Evolutionary conservation across 176 grass and related monocot species (phyloP), one percentile per base, ranked within the genome.

Genomic region (Oryza coarctata): DNA sequence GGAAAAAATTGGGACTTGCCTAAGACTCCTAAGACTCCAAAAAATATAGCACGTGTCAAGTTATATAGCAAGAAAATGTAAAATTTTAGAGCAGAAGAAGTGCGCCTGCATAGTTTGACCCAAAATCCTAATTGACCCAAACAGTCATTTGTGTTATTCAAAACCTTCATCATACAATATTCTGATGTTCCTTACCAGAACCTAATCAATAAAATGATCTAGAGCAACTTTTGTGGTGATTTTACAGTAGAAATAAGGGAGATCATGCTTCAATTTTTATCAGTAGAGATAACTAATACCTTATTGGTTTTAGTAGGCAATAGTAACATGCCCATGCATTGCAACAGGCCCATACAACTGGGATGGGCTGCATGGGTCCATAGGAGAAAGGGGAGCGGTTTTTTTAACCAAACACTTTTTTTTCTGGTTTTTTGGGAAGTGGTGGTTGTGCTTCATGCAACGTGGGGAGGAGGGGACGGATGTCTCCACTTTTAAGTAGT

Each of bases 51-150:
- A 23, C 65, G 23, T 71, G 23, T 23, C 68, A 80, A 73, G 40
- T 70, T 36, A 67, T 67, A 32, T 17, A 13, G 15, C 61, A 15
- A 73, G 61, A 13, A 65, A 64, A 25, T 73, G 79, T 47, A 80
- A 55, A 41, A 80, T 49, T 73, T 52, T 29, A 28, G 18, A 50
- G 32, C 18, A 70, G 22, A 45, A 70, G 22, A 35, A 65, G 68
- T 79, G 49, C 68, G 5, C 23, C 57, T 73, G 58, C 72, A 30
- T 79, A 73, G 55, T 85, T 72, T 79, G 57, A 65, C 75, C 30
- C 7, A 3, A 71, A 80, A 73, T n/a, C 52, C 29, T 28, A 50
- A 80, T 57, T 36, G 28, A 50, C n/a, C 41, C 30, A 28, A 55
- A 55, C 3, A 29, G 30, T 70, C 45, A 40, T 81, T 71, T 71